Evolutionary conservation across 129 eudicot species (phyloP).

Genomic region (Erigeron canadensis): DNA sequence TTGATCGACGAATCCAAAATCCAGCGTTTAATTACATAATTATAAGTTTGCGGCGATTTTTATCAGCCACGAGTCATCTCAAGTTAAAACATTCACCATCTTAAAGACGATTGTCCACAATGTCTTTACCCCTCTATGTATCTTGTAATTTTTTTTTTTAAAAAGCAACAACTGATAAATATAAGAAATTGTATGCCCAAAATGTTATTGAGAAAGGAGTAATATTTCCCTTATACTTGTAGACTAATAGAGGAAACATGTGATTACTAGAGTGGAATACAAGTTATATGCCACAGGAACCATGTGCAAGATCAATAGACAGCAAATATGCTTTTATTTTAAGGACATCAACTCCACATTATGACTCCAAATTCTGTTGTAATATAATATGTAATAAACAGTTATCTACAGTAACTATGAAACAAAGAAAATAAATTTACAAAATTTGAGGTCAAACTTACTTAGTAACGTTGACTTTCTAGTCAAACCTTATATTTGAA

Average conservation of each 20-base stretch:
- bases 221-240: constrained; percentile 5
- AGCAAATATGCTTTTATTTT: constrained; percentile 20
- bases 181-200: background rate
- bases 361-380: constrained; percentile 18
- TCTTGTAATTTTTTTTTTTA: too few relatives aligned
- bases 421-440: constrained; percentile 35
- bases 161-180: too few relatives aligned
- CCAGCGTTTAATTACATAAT: too few relatives aligned
- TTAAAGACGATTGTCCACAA: too few relatives aligned
- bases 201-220: background rate
- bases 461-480: constrained; percentile 17
- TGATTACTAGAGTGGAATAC: constrained; percentile 33
- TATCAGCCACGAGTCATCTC: too few relatives aligned
- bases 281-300: constrained; percentile 35
- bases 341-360: constrained; percentile 16
- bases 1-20: too few relatives aligned
- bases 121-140: too few relatives aligned
- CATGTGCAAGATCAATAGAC: constrained; percentile 39
- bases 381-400: constrained; percentile 20
- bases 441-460: constrained; percentile 32
- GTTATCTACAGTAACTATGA: constrained; percentile 48
- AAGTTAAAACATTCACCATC: too few relatives aligned
- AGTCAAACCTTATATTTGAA: constrained; percentile 11
- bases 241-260: constrained; percentile 17
- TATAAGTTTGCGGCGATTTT: too few relatives aligned